Percentiles rank a stretch among this genome's conserved stretches.
Evolutionary conservation across 2,329 filamentous ascomycete species (phyloP).

Genomic region (Colletotrichum euphorbiae): DNA sequence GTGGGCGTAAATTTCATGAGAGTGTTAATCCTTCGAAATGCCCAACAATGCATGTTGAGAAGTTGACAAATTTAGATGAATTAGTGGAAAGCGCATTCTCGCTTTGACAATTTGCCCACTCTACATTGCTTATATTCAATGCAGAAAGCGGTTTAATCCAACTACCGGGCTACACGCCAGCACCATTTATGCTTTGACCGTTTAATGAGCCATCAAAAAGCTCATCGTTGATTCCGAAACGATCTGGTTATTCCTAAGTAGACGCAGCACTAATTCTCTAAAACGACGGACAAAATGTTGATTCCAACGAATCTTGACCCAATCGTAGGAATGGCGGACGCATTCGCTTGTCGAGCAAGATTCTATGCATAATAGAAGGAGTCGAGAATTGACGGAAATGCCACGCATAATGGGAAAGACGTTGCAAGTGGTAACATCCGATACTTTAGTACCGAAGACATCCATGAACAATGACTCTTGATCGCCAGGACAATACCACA

Average conservation of each 20-base stretch:
- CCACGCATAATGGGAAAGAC: too few relatives aligned
- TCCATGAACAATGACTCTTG: too few relatives aligned
- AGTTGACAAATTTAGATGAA: not conserved
- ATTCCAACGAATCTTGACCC: too few relatives aligned
- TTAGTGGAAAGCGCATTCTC: not conserved
- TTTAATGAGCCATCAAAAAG: not conserved
- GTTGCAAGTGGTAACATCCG: too few relatives aligned
- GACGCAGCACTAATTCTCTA: not conserved
- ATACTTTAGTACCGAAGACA: too few relatives aligned
- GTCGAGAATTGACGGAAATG: too few relatives aligned
- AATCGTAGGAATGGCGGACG: too few relatives aligned
- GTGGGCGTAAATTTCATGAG: not conserved
- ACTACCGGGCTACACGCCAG: not conserved
- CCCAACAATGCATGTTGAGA: not conserved
- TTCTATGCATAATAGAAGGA: too few relatives aligned
- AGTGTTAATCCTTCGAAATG: not conserved
- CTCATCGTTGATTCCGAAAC: not conserved
- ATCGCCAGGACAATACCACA: too few relatives aligned
- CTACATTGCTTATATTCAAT: not conserved
- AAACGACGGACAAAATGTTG: not conserved
- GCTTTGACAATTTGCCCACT: constrained; percentile 33
- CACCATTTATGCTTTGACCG: not conserved
- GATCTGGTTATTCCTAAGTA: not conserved
- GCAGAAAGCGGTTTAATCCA: constrained; percentile 8
- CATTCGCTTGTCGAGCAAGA: too few relatives aligned